phyloP scores from a whole-genome alignment of 2,329 filamentous ascomycete species.

The Magnaporthales sp. region DNA sequence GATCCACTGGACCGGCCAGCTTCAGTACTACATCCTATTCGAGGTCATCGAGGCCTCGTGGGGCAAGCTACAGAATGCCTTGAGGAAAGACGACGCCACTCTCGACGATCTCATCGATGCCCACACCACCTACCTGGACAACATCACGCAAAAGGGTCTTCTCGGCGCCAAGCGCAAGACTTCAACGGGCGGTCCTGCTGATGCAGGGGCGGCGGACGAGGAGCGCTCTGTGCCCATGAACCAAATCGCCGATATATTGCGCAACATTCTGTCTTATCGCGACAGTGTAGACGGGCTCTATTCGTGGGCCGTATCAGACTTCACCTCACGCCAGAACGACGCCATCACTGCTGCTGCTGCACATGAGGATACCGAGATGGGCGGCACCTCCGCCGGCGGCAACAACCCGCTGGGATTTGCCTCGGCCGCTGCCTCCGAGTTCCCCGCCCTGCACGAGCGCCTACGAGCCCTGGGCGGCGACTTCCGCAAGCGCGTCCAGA shows the following conservation, averaged over 20 bases:
- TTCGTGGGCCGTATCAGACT: conserved; percentile 90
- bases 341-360: conserved; percentile 25
- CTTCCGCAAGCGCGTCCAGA: conserved; percentile 69
- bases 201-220: conserved; percentile 36
- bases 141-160: conserved; percentile 92
- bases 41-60: conserved; percentile 97
- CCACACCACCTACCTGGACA: conserved; percentile 82
- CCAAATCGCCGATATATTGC: conserved; percentile 86
- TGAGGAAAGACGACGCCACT: conserved; percentile 74
- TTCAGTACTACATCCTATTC: conserved; percentile 98
- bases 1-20: conserved; percentile 94
- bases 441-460: conserved; percentile 67
- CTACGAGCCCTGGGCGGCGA: conserved; percentile 63
- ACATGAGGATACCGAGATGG: conserved; percentile 4
- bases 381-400: conserved; percentile 6
- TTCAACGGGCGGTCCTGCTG: conserved; percentile 26
- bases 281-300: conserved; percentile 92
- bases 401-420: conserved; percentile 21
- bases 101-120: conserved; percentile 92
- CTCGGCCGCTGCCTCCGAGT: conserved; percentile 54
- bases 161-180: conserved; percentile 59
- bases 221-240: conserved; percentile 72
- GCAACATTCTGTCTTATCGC: conserved; percentile 88
- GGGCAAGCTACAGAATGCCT: conserved; percentile 77
- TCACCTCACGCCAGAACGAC: conserved; percentile 80